Evolutionary conservation across 2,329 filamentous ascomycete species (phyloP), one percentile per base, ranked within the genome.

Genomic region (Claviceps sp.): DNA sequence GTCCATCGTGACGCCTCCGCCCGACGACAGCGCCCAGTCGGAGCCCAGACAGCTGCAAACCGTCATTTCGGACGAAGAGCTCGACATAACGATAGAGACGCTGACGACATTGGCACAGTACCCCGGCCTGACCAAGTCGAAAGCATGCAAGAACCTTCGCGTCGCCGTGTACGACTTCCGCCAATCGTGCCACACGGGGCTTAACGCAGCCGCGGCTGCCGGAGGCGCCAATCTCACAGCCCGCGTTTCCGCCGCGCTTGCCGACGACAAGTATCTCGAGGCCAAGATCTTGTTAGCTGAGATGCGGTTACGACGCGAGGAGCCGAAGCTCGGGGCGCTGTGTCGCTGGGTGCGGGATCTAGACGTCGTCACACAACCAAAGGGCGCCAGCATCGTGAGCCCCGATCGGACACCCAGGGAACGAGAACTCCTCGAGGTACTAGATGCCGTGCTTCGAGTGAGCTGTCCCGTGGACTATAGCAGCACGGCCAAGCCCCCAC

Each of bases 301-400:
- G 67, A 87, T 87, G 83, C 73, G 76, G 34, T 80, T 87, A 17
- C 71, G 82, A n/a, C 69, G 72, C 3, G 75, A 86, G 55, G 74
- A 77, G 17, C 83, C 83, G 0, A 84, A 84, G 57, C 67, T 87
- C 0, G 84, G 84, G 19, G 81, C 83, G 1, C 65, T 87, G 7
- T 86, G 82, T 63, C 78, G 84, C 52, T 87, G 84, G 84, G 83
- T 87, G 4, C 75, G 84, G 53, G 82, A 85, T 60, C 68, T 87
- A 26, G 83, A 87, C 59, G 78, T 85, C 24, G 78, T 85, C 48
- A 84, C 80, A 22, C 70, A 76, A 50, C 68, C 77, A 0, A 70
- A 70, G 2, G 71, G 72, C 2, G 65, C 68, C 46, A 62, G 63
- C 41, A 14, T 60, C 11, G 52, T 59, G 47, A 55, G 55, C 1